Base-by-base conservation (phyloP, 768 basidiomycete genomes). In the Daedalea quercina region DNA sequence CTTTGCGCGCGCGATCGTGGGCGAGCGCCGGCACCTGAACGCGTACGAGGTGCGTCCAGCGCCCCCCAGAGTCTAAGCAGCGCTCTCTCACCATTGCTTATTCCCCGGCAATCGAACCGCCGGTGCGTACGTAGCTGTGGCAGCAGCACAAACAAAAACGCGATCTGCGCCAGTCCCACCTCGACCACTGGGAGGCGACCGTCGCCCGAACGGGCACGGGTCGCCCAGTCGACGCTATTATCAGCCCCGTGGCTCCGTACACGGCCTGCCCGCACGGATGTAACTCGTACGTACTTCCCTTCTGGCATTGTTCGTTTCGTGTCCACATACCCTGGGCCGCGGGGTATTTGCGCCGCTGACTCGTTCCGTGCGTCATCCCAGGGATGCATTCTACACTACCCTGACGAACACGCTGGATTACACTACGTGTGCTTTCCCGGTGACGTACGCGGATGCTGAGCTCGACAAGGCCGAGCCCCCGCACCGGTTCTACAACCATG, bases 141-240 rank as follows among this genome's bases (percentile, higher is more conserved):
- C 69, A 76, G 55, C 65, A 79, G 19, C 75, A 77, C 54, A 66
- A 66, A 51, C 64, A 70, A 60, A 71, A 74, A 54, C 61, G 69
- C 17, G 58, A 60, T 6, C 64, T 75, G 37, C 70, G 75, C 54
- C 74, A 76, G 58, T 67, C 69, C 25, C 71, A 77, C 54, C 67
- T 80, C 26, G 75, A 76, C 55, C 68, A 75, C 41, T 79, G 77
- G 78, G 69, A 77, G 34, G 68, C 67, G 9, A 79, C 79, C 1
- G 66, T 45, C n/a, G 52, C 34, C 2, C 51, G 51, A 28, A 81
- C 80, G 15, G 68, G 67, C 6, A 81, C 77, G 0, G 76, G 74
- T 9, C 64, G 79, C 28, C 77, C 79, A 0, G 70, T 81, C 3
- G 80, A 81, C 56, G 77, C 74, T 2, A 72, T 81, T 60, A 75